Base-by-base conservation (phyloP, 1,139 yeast species). In the Suhomyces yuchorum region DNA sequence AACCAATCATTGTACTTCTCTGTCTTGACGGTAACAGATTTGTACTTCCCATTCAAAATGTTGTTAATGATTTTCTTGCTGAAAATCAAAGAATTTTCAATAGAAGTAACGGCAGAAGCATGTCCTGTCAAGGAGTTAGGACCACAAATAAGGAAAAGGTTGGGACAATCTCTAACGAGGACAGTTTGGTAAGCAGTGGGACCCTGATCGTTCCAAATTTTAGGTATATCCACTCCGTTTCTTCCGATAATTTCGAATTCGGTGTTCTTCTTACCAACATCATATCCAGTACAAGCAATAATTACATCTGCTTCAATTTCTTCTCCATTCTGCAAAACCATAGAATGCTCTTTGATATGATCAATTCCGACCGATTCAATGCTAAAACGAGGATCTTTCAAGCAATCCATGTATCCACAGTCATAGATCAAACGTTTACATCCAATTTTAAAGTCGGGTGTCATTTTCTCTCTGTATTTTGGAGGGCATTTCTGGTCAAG, bases 121-220 rank as follows among this genome's bases (percentile, higher is more conserved):
- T 74, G 78, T 5, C 79, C 79, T 12, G 78, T 71, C 15, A 75
- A 74, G 2, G 75, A 62, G 50, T 74, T 74, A 23, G 79, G 78
- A 3, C 79, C 79, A 3, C 66, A 74, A 51, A 74, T 61, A 9
- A 66, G 23, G 51, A 72, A 71, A 11, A 65, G 51, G 49, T 74
- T 74, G 18, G 79, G 79, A 43, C 66, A 60, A 33, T 72, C 62
- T 43, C 66, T 67, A 11, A 66, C 58, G 53, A 73, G 54, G 11
- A 61, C 28, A 0, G 79, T 73, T 44, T 70, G 64, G 55, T 73
- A 73, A 8, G 78, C 78, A 42, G 66, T 51, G 4, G 64, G 58
- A 4, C 76, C 74, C 23, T 68, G 62, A 7, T 62, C 57, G 1
- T 44, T 40, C 77, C 78, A 73, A n/a, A 59, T 37, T 20, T 62